Percentiles rank a stretch among this genome's conserved stretches.
These are phyloP conservation scores for Cyclocybe cylindracea DNA, from an alignment of 768 basidiomycete species.

Conservation along the genomic window DNA sequence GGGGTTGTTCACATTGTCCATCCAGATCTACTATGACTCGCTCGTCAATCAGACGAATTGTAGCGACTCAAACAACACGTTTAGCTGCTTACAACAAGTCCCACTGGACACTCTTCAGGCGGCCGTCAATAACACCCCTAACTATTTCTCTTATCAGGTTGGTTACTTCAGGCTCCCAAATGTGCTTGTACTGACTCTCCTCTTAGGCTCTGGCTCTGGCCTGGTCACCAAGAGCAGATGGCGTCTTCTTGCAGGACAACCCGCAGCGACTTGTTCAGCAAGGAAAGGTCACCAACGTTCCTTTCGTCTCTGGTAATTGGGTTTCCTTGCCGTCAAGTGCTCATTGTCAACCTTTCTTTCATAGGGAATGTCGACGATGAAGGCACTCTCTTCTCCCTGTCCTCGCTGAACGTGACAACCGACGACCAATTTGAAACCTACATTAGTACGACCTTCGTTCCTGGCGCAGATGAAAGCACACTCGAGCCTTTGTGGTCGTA, in stretches of 20 bases:
- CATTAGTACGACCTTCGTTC: slow-evolving; percentile 12
- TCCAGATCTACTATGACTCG: slow-evolving; percentile 42
- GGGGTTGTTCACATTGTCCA: background rate
- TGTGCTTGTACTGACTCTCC: slow-evolving; percentile 7
- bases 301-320: slow-evolving; percentile 13
- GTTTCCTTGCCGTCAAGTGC: background rate
- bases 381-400: slow-evolving; percentile 32
- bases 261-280: slow-evolving; percentile 31
- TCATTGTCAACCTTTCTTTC: background rate
- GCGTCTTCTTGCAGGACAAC: slow-evolving; percentile 32
- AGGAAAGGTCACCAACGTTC: slow-evolving; percentile 34
- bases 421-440: slow-evolving; percentile 32
- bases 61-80: slow-evolving; percentile 36
- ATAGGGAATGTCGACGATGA: slow-evolving; percentile 41
- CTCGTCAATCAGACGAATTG: slow-evolving; percentile 46
- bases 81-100: slow-evolving; percentile 44
- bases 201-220: slow-evolving; percentile 27
- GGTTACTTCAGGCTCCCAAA: background rate
- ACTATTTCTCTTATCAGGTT: slow-evolving; percentile 45
- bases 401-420: slow-evolving; percentile 21
- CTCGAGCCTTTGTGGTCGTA: slow-evolving; percentile 22
- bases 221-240: slow-evolving; percentile 41
- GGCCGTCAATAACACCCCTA: slow-evolving; percentile 45
- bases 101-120: slow-evolving; percentile 38
- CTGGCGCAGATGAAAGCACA: slow-evolving; percentile 7